phyloP scores from a whole-genome alignment of 1,284 basidiomycete species.

The Tilletiaria anomala region DNA sequence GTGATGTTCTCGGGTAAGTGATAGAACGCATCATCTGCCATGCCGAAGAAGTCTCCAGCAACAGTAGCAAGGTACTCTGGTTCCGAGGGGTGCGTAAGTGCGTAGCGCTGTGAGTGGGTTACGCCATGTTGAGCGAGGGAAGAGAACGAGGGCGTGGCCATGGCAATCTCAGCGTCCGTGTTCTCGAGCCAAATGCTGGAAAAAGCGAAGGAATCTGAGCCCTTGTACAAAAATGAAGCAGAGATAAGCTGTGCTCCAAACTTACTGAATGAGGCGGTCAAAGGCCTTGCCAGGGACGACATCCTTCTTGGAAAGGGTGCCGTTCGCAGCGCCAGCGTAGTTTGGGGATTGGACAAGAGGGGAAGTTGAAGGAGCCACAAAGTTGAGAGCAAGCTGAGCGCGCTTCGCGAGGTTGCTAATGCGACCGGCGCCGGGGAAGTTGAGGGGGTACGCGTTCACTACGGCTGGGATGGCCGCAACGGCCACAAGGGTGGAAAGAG shows the following conservation, averaged over 20 bases:
- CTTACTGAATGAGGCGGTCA: conserved; percentile 47
- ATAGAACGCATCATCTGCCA: conserved; percentile 46
- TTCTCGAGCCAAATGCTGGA: conserved; percentile 53
- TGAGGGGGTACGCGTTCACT: no score
- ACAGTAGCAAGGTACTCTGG: conserved; percentile 48
- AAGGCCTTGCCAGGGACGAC: conserved; percentile 45
- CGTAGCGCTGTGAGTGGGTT: conserved; percentile 47
- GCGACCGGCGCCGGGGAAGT: no score
- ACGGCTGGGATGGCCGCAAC: no score
- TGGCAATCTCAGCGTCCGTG: conserved; percentile 44
- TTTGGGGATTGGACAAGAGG: conserved; percentile 38
- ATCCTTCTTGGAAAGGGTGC: conserved; percentile 40
- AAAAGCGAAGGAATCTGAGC: conserved; percentile 3
- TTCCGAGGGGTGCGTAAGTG: conserved; percentile 49
- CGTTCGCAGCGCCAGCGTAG: conserved; percentile 43
- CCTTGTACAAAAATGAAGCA: not conserved
- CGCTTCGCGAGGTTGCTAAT: no score
- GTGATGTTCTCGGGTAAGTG: conserved; percentile 43
- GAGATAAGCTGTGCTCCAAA: no score
- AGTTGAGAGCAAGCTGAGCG: no score
- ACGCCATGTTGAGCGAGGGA: conserved; percentile 44
- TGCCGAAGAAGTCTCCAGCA: conserved; percentile 53
- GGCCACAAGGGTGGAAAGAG: no score
- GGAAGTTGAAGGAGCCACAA: conserved; percentile 41
- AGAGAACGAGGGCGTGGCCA: conserved; percentile 43